Evolutionary conservation across 2,329 filamentous ascomycete species (phyloP), one percentile per base, ranked within the genome.

Genomic region (Ambrosiella beaveri): DNA sequence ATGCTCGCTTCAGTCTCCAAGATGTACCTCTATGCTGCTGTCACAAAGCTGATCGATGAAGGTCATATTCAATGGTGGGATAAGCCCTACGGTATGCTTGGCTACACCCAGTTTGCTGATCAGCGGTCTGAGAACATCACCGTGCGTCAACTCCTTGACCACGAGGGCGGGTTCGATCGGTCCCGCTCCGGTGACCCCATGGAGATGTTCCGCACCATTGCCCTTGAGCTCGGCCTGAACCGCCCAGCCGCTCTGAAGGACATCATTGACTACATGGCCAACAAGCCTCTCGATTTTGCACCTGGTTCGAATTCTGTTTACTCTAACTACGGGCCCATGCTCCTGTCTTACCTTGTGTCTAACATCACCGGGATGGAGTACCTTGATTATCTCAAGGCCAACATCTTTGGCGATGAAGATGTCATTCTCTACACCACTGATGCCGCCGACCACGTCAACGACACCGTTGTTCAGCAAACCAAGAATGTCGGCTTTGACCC

Each of bases 291-390:
- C 17, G 62, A 62, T 51, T 62, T 56, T 41, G 51, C 39, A 9
- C 61, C 61, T 0, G 57, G 57, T 1, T 12, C 45, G 5, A 15
- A 52, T 2, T 38, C 37, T 11, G 19, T 37, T n/a, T 62, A 62
- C 57, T 61, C 61, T 7, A 63, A 63, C 47, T 62, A 63, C 39
- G 56, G 55, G 12, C 50, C 56, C 49, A 57, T 60, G 55, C 49
- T 59, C n/a, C 54, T 72, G 19, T 54, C 57, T 54, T 61, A 63
- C 57, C 44, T 63, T 44, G 55, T 63, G 2, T 47, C 41, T 41
- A 58, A 63, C 55, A 37, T 63, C 15, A 61, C 62, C 8, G 50
- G 38, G 0, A 52, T 49, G 2, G 56, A 56, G 1, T 63, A 59
- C 36, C 54, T 59, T 17, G 53, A 57, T 2, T 62, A 59, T n/a